These are phyloP conservation scores for Pseudozyma flocculosa DNA, from an alignment of 1,284 basidiomycete genomes.

Conservation along the genomic window DNA sequence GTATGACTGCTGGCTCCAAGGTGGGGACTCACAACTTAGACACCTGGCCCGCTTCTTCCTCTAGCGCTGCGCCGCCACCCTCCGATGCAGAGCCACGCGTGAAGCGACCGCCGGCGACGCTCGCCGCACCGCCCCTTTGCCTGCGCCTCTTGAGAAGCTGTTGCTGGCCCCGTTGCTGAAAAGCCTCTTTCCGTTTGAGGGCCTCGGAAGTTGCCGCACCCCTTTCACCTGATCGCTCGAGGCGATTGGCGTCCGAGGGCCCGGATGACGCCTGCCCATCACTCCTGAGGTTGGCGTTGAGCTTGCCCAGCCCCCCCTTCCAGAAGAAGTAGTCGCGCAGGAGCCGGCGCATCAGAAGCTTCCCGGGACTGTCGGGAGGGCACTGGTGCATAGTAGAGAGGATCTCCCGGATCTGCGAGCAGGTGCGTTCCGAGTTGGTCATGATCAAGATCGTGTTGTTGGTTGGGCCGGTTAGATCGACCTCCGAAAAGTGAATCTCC, in stretches of 20 bases:
- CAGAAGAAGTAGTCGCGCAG: conserved; percentile 75
- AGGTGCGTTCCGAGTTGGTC: conserved; percentile 43
- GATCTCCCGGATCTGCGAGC: conserved; percentile 45
- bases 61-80: conserved; percentile 10
- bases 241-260: too few species aligned
- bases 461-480: conserved; percentile 22
- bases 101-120: conserved; percentile 7
- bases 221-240: background rate
- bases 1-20: background rate
- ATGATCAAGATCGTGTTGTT: conserved; percentile 55
- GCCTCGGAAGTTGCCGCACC: conserved; percentile 12
- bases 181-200: conserved; percentile 43
- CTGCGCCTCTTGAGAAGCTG: conserved; percentile 59
- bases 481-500: conserved; percentile 67
- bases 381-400: conserved; percentile 39
- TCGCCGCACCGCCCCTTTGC: conserved; percentile 50
- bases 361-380: conserved; percentile 51
- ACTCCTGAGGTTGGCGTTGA: conserved; percentile 46
- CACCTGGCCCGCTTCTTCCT: conserved; percentile 65
- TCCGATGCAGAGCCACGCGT: conserved; percentile 4
- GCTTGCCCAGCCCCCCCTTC: conserved; percentile 68
- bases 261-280: background rate
- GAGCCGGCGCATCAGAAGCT: conserved; percentile 73
- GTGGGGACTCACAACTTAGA: conserved; percentile 65
- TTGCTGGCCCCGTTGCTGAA: conserved; percentile 33